Base-by-base conservation (phyloP, 495 filamentous ascomycete species). In the Aspergillus baeticus region DNA sequence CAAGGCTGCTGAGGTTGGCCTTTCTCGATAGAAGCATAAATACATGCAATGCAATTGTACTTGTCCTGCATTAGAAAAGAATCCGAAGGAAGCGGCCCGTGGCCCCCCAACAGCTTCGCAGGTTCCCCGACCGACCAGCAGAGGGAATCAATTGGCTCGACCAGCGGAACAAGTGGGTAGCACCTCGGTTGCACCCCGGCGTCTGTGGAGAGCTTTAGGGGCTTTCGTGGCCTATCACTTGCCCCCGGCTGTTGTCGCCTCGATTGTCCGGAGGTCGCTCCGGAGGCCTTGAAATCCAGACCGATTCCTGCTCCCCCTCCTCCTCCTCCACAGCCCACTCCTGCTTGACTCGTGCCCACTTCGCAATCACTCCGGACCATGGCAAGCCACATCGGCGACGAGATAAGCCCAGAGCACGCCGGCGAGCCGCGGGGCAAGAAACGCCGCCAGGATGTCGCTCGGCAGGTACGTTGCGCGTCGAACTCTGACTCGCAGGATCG, bases 1-100 rank as follows among this genome's bases (percentile, higher is more conserved):
- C 51, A 88, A 88, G 66, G 88, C 80, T 0, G 65, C 79, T 17
- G 77, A 90, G 59, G 76, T 78, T 14, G 5, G 42, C 0, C 42
- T 45, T n/a, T 43, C 41, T 29, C 26, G 26, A n/a, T 29, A 4
- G 26, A 29, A 3, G 26, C 4, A 29, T 3, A 29, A 4, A 29
- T 29, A 29, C 26, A 29, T 29, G 8, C 8, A 8, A 4, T 29
- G 26, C 26, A 29, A 29, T 29, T 8, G 26, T 29, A 29, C 26
- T 29, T 29, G 4, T 29, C 26, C 3, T n/a, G n/a, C n/a, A n/a
- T n/a, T 8, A 29, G 26, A 8, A 29, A 29, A 29, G 26, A 8
- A 29, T 29, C 26, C 26, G 26, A 8, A 29, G 26, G 26, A 29
- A 3, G 26, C 26, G 8, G 8, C n/a, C n/a, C 4, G 8, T 29